These are phyloP conservation scores for Hanseniaspora pseudoguilliermondii DNA, from an alignment of 805 yeast genomes.

Conservation along the genomic window DNA sequence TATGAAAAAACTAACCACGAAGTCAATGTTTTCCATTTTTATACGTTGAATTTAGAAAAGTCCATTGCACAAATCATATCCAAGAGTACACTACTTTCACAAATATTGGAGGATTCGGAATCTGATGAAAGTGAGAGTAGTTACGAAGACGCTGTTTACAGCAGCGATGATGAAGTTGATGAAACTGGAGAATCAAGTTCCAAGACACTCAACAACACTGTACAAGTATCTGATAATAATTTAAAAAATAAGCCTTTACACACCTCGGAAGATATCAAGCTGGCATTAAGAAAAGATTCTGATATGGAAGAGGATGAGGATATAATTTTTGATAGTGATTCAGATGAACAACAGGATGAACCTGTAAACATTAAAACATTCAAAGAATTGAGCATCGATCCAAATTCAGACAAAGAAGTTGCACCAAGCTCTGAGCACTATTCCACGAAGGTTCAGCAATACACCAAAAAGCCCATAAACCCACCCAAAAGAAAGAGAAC, in stretches of 20 bases:
- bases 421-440: constrained; percentile 3
- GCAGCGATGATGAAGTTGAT: constrained; percentile 15
- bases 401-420: constrained; percentile 12
- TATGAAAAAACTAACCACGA: constrained; percentile 41
- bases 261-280: constrained; percentile 22
- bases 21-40: constrained; percentile 80
- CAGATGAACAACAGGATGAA: constrained; percentile 4
- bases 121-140: constrained; percentile 3
- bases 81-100: constrained; percentile 40
- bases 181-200: constrained; percentile 4
- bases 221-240: background rate
- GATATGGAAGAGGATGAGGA: constrained; percentile 32
- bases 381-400: constrained; percentile 1
- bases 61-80: constrained; percentile 77
- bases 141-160: constrained; percentile 20
- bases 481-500: constrained; percentile 8
- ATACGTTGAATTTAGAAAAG: constrained; percentile 82
- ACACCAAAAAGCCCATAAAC: background rate
- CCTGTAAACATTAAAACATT: background rate
- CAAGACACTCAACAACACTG: background rate
- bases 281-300: constrained; percentile 19
- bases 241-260: background rate
- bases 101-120: constrained; percentile 31
- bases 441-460: constrained; percentile 1
- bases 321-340: constrained; percentile 18